These are phyloP conservation scores for Chondrostereum purpureum DNA, from an alignment of 1,284 basidiomycete genomes.

Conservation along the genomic window DNA sequence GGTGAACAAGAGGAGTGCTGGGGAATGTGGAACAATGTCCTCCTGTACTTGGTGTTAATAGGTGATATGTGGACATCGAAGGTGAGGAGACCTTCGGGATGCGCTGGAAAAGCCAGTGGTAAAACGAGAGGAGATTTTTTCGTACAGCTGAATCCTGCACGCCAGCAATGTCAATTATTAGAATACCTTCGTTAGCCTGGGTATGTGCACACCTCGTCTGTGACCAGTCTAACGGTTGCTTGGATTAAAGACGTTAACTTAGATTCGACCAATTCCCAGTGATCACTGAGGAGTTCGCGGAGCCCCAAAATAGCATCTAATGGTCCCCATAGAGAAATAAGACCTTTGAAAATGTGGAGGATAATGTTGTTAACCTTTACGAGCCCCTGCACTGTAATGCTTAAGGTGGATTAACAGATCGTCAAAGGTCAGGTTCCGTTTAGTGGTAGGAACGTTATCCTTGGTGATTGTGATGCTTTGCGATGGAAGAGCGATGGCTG, in stretches of 20 bases:
- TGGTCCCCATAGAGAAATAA: conserved; percentile 1
- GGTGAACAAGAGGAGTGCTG: conserved; percentile 75
- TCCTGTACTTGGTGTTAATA: conserved; percentile 35
- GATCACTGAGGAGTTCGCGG: conserved; percentile 69
- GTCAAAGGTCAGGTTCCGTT: conserved; percentile 68
- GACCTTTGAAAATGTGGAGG: background rate
- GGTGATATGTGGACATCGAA: conserved; percentile 1
- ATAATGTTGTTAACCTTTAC: conserved; percentile 49
- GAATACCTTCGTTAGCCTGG: too few relatives aligned
- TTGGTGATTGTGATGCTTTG: conserved; percentile 68
- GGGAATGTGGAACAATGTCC: conserved; percentile 64
- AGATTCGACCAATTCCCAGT: conserved; percentile 51
- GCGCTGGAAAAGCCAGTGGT: conserved; percentile 68
- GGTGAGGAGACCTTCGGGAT: conserved; percentile 46
- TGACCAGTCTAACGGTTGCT: conserved; percentile 66
- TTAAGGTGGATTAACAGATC: conserved; percentile 78
- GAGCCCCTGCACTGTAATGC: conserved; percentile 74
- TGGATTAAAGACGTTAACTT: conserved; percentile 63
- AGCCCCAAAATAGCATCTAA: conserved; percentile 79
- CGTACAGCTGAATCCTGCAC: conserved; percentile 61
- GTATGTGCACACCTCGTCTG: conserved; percentile 77
- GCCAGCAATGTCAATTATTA: too few relatives aligned
- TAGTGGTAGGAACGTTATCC: conserved; percentile 63
- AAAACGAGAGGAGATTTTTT: conserved; percentile 50
- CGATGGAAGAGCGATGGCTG: conserved; percentile 85